Evolutionary conservation across 352 stramenopile species (phyloP), one percentile per base, ranked within the genome.

Genomic region (Phytophthora macrochlamydospora): DNA sequence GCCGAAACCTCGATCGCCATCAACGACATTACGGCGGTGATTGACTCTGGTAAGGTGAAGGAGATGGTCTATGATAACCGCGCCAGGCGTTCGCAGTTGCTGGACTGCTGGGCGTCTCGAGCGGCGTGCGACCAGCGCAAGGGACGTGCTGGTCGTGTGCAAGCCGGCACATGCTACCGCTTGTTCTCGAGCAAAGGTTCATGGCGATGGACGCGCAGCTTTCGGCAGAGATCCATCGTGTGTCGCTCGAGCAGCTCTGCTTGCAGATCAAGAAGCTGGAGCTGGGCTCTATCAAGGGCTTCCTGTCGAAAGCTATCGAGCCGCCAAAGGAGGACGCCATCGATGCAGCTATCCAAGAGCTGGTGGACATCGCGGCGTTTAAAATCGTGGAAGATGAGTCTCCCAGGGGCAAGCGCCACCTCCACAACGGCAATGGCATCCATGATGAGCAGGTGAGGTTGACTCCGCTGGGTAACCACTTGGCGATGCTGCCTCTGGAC

Each of bases 391-490:
- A 5, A 5, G 43, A 8, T 28, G n/a, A 71, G 4, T 69, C 63
- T 13, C 55, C 67, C 3, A 59, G 63, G 29, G 35, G 42, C 28
- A 77, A 73, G 32, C 52, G 51, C 53, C 46, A 38, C 14, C 56
- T 14, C 12, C 30, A 29, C 14, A 59, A 33, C 33, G 29, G 35
- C 13, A 45, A 40, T 9, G 18, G 37, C 12, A 71, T 58, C n/a
- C 54, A 76, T 12, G 75, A 77, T 28, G 83, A 91, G 59, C 64
- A 89, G 45, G 81, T 92, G 13, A 54, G 58, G 14, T 69, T 99
- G 32, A 99, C 97, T 45, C 92, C 97, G 12, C 77, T 99, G 0
- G 98, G 98, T 2, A 85, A 85, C 14, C 83, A 93, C 60, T 71
- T 95, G 59, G 85, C 82, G 3, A 92, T 91, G 82, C 70, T 95